A percentile compares a stretch with the other conserved stretches of the same genome.
Conservation (phyloP, 805 yeast genomes). For the Saccharomycopsis capsularis region DNA sequence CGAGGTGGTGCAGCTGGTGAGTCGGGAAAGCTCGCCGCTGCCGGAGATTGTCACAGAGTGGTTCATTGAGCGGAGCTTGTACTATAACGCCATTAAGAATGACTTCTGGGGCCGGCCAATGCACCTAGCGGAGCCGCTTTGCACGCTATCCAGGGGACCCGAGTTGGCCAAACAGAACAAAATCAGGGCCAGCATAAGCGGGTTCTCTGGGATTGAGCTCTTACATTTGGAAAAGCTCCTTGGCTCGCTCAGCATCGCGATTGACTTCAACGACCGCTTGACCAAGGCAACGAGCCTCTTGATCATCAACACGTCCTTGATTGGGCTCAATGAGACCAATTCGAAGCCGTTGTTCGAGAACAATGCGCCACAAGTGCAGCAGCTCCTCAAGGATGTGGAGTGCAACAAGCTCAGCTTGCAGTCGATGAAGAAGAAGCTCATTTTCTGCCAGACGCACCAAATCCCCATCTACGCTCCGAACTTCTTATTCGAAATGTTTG, state of each 20-base stretch:
- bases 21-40: not conserved
- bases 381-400: slow-evolving; percentile 26
- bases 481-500: slow-evolving; percentile 46
- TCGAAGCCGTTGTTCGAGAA: slow-evolving; percentile 28
- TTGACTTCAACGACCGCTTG: slow-evolving; percentile 43
- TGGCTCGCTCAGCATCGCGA: slow-evolving; percentile 37
- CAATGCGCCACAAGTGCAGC: slow-evolving; percentile 27
- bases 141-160: no score
- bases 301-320: slow-evolving; percentile 43
- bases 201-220: slow-evolving; percentile 71
- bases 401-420: slow-evolving; percentile 29
- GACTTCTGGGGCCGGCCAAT: slow-evolving; percentile 66
- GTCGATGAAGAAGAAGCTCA: slow-evolving; percentile 47
- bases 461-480: slow-evolving; percentile 54
- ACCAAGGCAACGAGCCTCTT: slow-evolving; percentile 48
- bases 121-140: slow-evolving; percentile 23
- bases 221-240: slow-evolving; percentile 65
- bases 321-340: slow-evolving; percentile 35
- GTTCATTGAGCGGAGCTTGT: slow-evolving; percentile 69
- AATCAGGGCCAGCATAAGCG: slow-evolving; percentile 49
- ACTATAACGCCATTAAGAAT: slow-evolving; percentile 39
- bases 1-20: not conserved
- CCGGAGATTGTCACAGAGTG: slow-evolving; percentile 55
- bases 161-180: slow-evolving; percentile 16
- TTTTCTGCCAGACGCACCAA: slow-evolving; percentile 50